These are phyloP conservation scores for Lactarius hengduanensis DNA, from an alignment of 768 basidiomycete genomes.

Conservation along the genomic window DNA sequence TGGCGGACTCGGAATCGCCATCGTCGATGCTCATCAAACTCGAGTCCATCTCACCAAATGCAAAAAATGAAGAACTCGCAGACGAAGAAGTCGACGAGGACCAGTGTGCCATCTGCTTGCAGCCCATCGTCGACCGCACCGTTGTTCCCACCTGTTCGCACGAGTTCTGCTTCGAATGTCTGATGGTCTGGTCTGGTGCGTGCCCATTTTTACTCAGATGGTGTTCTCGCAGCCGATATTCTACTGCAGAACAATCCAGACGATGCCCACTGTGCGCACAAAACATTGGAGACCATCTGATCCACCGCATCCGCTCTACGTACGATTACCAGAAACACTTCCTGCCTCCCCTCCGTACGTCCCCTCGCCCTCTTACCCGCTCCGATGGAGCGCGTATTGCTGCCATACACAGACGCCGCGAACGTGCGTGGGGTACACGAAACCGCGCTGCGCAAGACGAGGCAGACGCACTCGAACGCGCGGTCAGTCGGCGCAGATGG, in stretches of 20 bases:
- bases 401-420: slow-evolving; percentile 35
- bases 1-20: not conserved
- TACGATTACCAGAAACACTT: slow-evolving; percentile 82
- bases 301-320: slow-evolving; percentile 74
- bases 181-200: slow-evolving; percentile 81
- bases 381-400: slow-evolving; percentile 24
- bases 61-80: not conserved
- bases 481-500: slow-evolving; percentile 72
- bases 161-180: slow-evolving; percentile 92
- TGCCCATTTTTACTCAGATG: slow-evolving; percentile 16
- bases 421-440: slow-evolving; percentile 57
- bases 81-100: slow-evolving; percentile 46
- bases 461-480: slow-evolving; percentile 69
- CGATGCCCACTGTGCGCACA: slow-evolving; percentile 76
- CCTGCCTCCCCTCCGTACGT: slow-evolving; percentile 60
- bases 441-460: slow-evolving; percentile 52
- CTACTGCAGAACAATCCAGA: slow-evolving; percentile 62
- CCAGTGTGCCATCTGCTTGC: slow-evolving; percentile 85
- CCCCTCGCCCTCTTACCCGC: slow-evolving; percentile 38
- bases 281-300: slow-evolving; percentile 66
- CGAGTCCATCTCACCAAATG: not conserved
- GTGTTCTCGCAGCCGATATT: slow-evolving; percentile 7
- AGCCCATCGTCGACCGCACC: slow-evolving; percentile 71
- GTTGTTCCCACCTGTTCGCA: slow-evolving; percentile 83
- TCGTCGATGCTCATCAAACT: slow-evolving; percentile 10